phyloP scores from a whole-genome alignment of 768 basidiomycete species.

The Podaxis rugospora region DNA sequence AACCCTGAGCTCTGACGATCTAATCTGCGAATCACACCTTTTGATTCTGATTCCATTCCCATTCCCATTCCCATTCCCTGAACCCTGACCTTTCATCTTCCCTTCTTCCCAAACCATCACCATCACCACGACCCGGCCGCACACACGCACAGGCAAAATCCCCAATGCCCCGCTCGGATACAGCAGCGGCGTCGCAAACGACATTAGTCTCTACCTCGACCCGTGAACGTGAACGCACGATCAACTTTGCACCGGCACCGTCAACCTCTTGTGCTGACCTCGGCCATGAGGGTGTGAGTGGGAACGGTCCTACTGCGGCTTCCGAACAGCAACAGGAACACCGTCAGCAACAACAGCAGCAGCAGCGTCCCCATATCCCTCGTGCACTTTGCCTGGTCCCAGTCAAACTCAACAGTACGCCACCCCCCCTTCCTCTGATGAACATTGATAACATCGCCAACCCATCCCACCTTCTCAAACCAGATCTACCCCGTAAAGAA shows the following conservation, averaged over 20 bases:
- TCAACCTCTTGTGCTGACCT: neutral
- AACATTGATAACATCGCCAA: neutral
- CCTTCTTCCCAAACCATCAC: neutral
- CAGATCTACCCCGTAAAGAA: constrained; percentile 48
- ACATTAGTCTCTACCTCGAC: neutral
- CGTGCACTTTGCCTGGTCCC: neutral
- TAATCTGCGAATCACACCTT: neutral
- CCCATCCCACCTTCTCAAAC: neutral
- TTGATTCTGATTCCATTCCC: neutral
- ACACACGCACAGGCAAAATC: neutral
- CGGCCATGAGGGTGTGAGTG: neutral
- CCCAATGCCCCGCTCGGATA: neutral
- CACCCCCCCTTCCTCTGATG: neutral
- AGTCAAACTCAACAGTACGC: neutral
- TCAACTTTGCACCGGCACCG: constrained; percentile 13
- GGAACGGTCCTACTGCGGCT: neutral
- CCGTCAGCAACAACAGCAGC: neutral
- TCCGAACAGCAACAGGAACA: neutral
- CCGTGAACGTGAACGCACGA: constrained; percentile 19
- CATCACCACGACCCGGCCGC: neutral
- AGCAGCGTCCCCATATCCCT: neutral
- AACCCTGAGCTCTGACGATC: neutral
- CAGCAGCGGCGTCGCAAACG: neutral
- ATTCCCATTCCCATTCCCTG: neutral
- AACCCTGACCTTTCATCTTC: neutral